Base-by-base conservation (phyloP, 2,329 filamentous ascomycete genomes). In the Pseudohalonectria lignicola region DNA sequence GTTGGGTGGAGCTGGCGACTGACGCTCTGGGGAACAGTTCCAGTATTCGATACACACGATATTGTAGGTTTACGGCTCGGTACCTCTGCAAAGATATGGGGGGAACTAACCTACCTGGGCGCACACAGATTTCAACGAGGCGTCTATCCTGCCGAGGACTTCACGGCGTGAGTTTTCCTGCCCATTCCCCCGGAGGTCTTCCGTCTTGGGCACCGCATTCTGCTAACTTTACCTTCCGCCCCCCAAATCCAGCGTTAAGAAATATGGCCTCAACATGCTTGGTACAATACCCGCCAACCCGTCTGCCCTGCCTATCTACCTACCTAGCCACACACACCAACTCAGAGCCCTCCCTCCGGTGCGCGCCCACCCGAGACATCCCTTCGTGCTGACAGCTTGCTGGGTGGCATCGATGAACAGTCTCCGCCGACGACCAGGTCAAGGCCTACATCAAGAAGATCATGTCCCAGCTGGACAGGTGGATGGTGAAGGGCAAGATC, bases 381-480 rank as follows among this genome's bases (percentile, higher is more conserved):
- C n/a, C n/a, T n/a, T n/a, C n/a, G n/a, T n/a, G 31, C 5, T 6
- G 11, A 34, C 34, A 20, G n/a, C n/a, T n/a, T n/a, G n/a, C n/a
- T n/a, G n/a, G n/a, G n/a, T n/a, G n/a, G n/a, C n/a, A n/a, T n/a
- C 16, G 21, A 23, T 8, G 12, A 16, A 41, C 55, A 79, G 88
- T 96, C 37, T 93, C 90, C 23, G 78, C 87, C 46, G 92, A 98
- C 59, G 92, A 96, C 66, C 90, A 98, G 64, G 92, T 98, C 56
- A 94, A 94, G 63, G 86, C 88, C 23, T 98, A 98, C 64, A 94
- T 98, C 69, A 95, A 94, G 63, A 94, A 93, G 64, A 96, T 98
- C 66, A 98, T 95, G 88, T 81, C 80, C 20, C 92, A 98, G 62
- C 76, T 98, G 41, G 90, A 93, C 66, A 86, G 86, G 57, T 98